Conservation (phyloP, 192 early-diverging fungal genomes). For the Entomortierella chlamydospora region DNA sequence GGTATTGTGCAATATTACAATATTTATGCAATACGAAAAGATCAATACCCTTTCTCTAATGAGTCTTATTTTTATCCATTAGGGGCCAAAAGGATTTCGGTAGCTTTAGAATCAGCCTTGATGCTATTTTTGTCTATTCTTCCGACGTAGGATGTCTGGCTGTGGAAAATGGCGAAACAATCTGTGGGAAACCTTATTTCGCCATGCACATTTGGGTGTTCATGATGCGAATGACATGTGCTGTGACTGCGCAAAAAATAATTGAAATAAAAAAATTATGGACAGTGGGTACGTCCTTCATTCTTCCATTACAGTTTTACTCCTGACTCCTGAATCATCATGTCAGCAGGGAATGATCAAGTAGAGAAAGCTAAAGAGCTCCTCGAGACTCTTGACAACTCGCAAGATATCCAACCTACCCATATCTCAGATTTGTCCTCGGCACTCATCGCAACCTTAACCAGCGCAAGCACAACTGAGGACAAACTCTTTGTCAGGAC, state of each 20-base stretch:
- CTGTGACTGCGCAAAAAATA: too few relatives aligned
- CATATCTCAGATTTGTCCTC: conserved; percentile 29
- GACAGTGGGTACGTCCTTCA: too few relatives aligned
- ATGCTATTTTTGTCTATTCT: background rate
- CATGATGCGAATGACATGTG: too few relatives aligned
- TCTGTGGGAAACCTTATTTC: too few relatives aligned
- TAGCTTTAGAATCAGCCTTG: background rate
- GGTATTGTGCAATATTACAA: background rate
- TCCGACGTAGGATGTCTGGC: too few relatives aligned
- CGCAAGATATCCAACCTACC: conserved; percentile 11
- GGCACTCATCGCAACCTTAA: conserved; percentile 17
- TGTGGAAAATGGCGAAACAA: too few relatives aligned
- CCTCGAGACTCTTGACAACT: conserved; percentile 8
- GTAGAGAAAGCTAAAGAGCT: conserved; percentile 14
- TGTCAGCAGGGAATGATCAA: conserved; percentile 11
- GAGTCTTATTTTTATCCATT: too few relatives aligned
- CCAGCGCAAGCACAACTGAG: conserved; percentile 8
- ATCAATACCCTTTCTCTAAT: too few relatives aligned
- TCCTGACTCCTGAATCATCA: background rate
- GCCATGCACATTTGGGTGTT: too few relatives aligned
- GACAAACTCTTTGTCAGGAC: conserved; percentile 4
- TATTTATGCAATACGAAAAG: too few relatives aligned
- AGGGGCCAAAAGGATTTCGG: conserved; percentile 40
- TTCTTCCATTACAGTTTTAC: background rate
- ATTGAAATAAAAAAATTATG: too few relatives aligned